Evolutionary conservation across 2,329 filamentous ascomycete genomes (phyloP), one percentile per base, ranked within the genome.

Genomic region (Calycina herbarum): DNA sequence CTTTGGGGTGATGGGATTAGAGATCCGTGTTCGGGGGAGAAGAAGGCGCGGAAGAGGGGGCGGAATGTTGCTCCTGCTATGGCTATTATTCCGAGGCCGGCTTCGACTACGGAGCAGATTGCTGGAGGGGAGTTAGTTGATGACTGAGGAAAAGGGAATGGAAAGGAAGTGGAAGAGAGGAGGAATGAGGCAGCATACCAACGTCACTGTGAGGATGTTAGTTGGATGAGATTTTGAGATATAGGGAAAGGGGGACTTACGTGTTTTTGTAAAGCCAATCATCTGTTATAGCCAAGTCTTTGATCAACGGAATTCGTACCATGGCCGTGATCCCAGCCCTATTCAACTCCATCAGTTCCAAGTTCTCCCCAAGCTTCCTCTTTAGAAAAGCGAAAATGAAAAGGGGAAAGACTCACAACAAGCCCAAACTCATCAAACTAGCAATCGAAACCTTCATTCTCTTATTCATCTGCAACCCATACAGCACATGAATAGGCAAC

Each of bases 371-470:
- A 57, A 31, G 24, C 24, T 27, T 29, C 27, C 27, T 29, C 27
- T 4, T 29, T 2, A 29, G 2, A 29, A 29, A 29, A 29, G 2
- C 27, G 4, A 29, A 35, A 33, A 11, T n/a, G 33, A 38, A 17
- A 27, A 11, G 35, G 48, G 24, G 2, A 54, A 40, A 11, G 79
- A 65, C 72, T 67, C 59, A 73, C 81, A 82, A 72, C 70, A 85
- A 85, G 33, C 85, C 88, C 77, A 88, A 81, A 6, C 80, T 79
- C 60, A 89, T 76, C 57, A 89, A 79, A 5, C 79, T 78, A 10
- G 82, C 81, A 27, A 88, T 76, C 1, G 84, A 79, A 6, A 80
- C 38, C 71, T 87, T 88, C 2, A 81, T 82, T 64, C 77, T 79
- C 7, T 68, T 70, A 57, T 81, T 81, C 81, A 89, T 86, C 64